Percentiles rank a stretch among this genome's conserved stretches.
phyloP scores from a whole-genome alignment of 73 alveolate species.

The Uronychia binucleata region DNA sequence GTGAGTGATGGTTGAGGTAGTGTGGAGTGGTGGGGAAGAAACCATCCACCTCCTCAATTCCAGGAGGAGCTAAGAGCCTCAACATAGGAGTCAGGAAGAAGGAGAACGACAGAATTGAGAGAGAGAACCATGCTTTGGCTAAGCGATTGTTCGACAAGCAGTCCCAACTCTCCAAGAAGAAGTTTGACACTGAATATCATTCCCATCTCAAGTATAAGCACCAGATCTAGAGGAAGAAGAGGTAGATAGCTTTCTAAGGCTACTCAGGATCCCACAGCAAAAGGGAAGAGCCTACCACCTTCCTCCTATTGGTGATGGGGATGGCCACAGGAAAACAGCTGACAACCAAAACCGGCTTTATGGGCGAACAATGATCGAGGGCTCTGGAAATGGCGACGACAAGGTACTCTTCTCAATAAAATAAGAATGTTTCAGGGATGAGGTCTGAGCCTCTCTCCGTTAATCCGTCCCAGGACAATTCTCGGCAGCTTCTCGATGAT shows the following conservation, averaged over 20 bases:
- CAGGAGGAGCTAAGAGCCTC: constrained; percentile 35
- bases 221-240: constrained; percentile 42
- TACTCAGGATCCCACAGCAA: background rate
- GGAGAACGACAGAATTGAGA: constrained; percentile 66
- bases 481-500: background rate
- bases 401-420: background rate
- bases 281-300: background rate
- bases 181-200: constrained; percentile 48
- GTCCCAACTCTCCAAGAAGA: constrained; percentile 47
- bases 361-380: background rate
- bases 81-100: constrained; percentile 47
- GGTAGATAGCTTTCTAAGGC: background rate
- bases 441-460: background rate
- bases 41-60: background rate
- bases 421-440: background rate
- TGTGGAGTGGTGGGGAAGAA: no score
- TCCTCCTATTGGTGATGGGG: background rate
- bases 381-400: background rate
- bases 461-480: background rate
- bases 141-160: constrained; percentile 59
- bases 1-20: no score
- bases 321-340: constrained; percentile 1
- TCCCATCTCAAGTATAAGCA: constrained; percentile 41
- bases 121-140: constrained; percentile 68
- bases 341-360: background rate